These are phyloP conservation scores for Trichophyton benhamiae DNA, from an alignment of 2,329 filamentous ascomycete genomes.

Conservation along the genomic window DNA sequence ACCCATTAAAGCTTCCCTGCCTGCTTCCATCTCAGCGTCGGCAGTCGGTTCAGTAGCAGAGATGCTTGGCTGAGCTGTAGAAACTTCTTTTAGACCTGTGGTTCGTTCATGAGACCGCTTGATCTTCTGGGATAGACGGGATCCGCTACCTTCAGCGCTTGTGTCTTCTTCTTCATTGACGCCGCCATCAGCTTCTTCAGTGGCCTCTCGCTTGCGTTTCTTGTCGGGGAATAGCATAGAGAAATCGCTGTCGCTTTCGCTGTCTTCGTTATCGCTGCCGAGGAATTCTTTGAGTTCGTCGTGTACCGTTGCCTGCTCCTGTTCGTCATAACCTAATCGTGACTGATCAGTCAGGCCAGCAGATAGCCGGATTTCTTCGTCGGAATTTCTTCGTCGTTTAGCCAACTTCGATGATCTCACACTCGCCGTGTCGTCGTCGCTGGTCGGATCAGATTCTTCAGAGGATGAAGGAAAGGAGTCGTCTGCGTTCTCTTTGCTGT, in stretches of 20 bases:
- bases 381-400: constrained; percentile 26
- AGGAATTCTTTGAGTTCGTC: constrained; percentile 68
- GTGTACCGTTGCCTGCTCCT: constrained; percentile 53
- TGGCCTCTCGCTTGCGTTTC: constrained; percentile 29
- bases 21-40: constrained; percentile 36
- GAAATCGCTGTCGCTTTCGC: constrained; percentile 24
- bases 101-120: constrained; percentile 32
- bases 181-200: constrained; percentile 16
- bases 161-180: constrained; percentile 24
- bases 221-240: constrained; percentile 18
- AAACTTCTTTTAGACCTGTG: constrained; percentile 28
- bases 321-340: constrained; percentile 45
- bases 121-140: constrained; percentile 29
- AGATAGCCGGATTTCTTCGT: constrained; percentile 41
- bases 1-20: constrained; percentile 20
- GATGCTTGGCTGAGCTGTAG: constrained; percentile 17
- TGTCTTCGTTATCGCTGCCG: constrained; percentile 25
- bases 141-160: constrained; percentile 24
- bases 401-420: constrained; percentile 30
- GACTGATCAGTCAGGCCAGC: constrained; percentile 39
- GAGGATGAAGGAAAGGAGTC: constrained; percentile 8
- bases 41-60: constrained; percentile 45
- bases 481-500: constrained; percentile 8
- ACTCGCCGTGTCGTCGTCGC: constrained; percentile 22
- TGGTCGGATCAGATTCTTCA: constrained; percentile 16